Conservation (phyloP, 2,329 filamentous ascomycete species). For the Venturia nashicola region DNA sequence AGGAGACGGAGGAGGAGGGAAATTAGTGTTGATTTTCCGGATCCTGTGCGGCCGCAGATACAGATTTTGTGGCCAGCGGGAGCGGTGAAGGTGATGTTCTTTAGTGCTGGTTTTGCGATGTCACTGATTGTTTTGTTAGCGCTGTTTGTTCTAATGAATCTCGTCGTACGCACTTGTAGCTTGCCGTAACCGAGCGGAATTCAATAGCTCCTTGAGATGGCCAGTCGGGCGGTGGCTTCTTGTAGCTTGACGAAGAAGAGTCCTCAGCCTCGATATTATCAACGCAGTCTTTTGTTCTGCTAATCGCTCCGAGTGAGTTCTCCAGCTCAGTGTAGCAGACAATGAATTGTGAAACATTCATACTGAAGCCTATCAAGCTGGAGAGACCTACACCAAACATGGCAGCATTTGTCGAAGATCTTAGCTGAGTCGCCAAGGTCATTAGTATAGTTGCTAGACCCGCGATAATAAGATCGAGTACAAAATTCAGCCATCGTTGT, state of each 20-base stretch:
- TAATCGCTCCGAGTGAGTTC: conserved; percentile 44
- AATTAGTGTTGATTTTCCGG: not conserved
- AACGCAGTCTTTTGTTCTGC: conserved; percentile 40
- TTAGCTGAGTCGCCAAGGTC: conserved; percentile 19
- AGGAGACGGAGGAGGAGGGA: not conserved
- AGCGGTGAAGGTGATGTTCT: not conserved
- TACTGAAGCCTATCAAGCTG: conserved; percentile 41
- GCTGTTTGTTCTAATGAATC: not conserved
- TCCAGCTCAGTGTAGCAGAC: conserved; percentile 42
- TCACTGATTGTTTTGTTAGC: not conserved
- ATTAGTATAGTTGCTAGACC: conserved; percentile 27
- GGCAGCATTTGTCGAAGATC: conserved; percentile 24
- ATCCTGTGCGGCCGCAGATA: not conserved
- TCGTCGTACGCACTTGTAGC: not conserved
- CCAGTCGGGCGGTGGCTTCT: not conserved
- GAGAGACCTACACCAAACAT: conserved; percentile 41
- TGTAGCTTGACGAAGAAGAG: too few species aligned
- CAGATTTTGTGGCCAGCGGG: not conserved
- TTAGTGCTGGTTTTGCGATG: not conserved
- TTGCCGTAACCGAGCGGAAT: not conserved
- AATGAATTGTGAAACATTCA: conserved; percentile 37
- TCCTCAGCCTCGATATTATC: conserved; percentile 34
- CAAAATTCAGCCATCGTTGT: conserved; percentile 32
- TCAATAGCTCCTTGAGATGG: not conserved
- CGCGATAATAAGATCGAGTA: conserved; percentile 29